Evolutionary conservation across 108 stramenopile species (phyloP).

Genomic region (Skeletonema tropicum): DNA sequence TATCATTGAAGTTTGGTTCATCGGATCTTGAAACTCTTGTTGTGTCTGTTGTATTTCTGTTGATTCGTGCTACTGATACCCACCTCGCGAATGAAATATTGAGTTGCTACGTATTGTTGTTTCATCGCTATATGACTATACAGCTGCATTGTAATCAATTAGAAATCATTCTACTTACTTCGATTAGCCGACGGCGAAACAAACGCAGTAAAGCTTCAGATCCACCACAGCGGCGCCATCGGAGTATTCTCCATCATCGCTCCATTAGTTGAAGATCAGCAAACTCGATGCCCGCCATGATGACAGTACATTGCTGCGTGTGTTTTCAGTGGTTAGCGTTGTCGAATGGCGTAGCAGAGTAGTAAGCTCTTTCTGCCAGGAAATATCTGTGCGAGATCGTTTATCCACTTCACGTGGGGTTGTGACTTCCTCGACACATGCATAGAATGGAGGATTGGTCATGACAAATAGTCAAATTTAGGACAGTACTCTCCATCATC

Average conservation of each 20-base stretch:
- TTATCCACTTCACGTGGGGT: constrained; percentile 63
- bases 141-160: neutral
- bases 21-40: constrained; percentile 28
- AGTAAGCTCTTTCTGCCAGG: too few relatives aligned
- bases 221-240: constrained; percentile 57
- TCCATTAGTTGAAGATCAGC: constrained; percentile 45
- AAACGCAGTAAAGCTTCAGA: neutral
- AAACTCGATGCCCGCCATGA: constrained; percentile 40
- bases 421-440: constrained; percentile 54
- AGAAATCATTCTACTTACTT: neutral
- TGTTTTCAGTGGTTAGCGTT: too few relatives aligned
- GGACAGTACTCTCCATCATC: neutral
- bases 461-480: constrained; percentile 84
- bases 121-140: neutral
- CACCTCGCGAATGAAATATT: neutral
- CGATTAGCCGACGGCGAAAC: constrained; percentile 4
- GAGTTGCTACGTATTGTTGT: neutral
- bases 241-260: constrained; percentile 47
- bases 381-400: constrained; percentile 69
- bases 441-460: constrained; percentile 96
- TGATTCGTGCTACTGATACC: constrained; percentile 10
- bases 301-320: too few relatives aligned
- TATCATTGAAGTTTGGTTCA: constrained; percentile 62
- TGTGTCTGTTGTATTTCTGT: constrained; percentile 11
- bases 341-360: too few relatives aligned